These are phyloP conservation scores for Meira miltonrushii DNA, from an alignment of 1,284 basidiomycete genomes.

Conservation along the genomic window DNA sequence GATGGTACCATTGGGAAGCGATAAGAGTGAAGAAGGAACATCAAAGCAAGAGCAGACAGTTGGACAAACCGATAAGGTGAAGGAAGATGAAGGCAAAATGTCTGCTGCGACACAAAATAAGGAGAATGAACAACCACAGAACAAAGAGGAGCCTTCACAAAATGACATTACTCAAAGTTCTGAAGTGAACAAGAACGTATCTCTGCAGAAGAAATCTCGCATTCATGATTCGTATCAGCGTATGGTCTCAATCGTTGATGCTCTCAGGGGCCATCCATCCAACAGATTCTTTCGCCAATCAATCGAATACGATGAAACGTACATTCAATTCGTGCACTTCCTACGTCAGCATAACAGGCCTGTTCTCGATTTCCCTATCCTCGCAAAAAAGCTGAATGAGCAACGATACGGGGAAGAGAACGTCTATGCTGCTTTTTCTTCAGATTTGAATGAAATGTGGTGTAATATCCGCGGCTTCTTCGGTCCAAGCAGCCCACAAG, in stretches of 20 bases:
- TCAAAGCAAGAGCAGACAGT: background rate
- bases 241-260: constrained; percentile 9
- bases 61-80: background rate
- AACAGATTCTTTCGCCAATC: constrained; percentile 10
- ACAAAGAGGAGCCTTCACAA: background rate
- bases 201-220: background rate
- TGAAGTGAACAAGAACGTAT: background rate
- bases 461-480: constrained; percentile 6
- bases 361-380: constrained; percentile 3
- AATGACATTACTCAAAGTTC: background rate
- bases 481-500: constrained; percentile 5
- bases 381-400: background rate
- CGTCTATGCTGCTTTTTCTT: background rate
- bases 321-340: background rate
- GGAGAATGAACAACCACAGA: background rate
- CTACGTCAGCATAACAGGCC: background rate
- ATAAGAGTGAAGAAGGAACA: background rate
- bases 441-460: constrained; percentile 12
- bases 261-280: constrained; percentile 9
- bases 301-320: background rate
- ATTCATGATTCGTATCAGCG: background rate
- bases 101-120: background rate
- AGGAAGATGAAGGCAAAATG: background rate
- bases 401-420: constrained; percentile 1
- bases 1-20: background rate